Evolutionary conservation across 177 flowering plant genomes (phyloP).

Genomic region (Vitis hybrid): DNA sequence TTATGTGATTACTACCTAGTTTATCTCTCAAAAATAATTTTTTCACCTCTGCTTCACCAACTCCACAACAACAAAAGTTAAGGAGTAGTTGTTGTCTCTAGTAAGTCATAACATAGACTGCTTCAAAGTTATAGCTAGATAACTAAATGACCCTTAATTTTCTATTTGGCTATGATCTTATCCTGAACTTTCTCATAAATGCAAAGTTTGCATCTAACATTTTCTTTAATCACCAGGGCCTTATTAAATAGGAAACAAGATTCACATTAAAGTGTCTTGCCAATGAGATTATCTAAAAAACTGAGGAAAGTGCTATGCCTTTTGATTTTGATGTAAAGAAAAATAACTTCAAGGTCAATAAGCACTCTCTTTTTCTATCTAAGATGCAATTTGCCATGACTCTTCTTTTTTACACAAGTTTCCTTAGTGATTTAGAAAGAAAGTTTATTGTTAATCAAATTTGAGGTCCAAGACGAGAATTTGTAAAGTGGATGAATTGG

Average conservation of each 20-base stretch:
- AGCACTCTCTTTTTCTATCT: not conserved
- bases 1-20: not conserved
- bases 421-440: no score
- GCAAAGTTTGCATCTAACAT: constrained; percentile 1
- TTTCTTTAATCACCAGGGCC: constrained; percentile 50
- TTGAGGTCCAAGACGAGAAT: no score
- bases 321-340: constrained; percentile 95
- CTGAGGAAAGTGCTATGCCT: constrained; percentile 84
- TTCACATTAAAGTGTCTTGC: constrained; percentile 86
- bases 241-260: constrained; percentile 89
- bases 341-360: constrained; percentile 74
- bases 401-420: not conserved
- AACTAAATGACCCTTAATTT: not conserved
- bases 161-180: not conserved
- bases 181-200: not conserved
- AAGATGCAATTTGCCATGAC: not conserved
- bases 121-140: not conserved
- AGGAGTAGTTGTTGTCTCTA: not conserved
- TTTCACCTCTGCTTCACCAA: not conserved
- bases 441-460: no score
- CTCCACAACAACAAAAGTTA: no score
- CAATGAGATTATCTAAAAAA: constrained; percentile 81
- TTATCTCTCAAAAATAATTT: not conserved
- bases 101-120: not conserved
- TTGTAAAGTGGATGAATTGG: no score